phyloP scores from a whole-genome alignment of 108 stramenopile genomes.

The Nannochloropsis salina region DNA sequence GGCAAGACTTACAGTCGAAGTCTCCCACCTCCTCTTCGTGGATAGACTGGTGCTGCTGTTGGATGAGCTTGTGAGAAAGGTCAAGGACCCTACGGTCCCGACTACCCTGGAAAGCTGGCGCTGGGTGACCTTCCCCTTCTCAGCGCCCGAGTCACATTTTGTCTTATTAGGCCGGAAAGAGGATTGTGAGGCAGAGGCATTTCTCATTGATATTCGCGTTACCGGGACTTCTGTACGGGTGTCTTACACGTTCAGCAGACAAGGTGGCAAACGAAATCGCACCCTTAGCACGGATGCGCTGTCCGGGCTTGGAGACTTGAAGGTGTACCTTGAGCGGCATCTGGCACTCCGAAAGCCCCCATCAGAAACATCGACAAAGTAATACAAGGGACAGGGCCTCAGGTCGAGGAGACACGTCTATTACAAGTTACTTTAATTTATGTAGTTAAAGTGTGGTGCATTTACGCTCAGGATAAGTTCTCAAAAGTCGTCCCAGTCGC shows the following conservation, averaged over 20 bases:
- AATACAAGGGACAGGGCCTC: too few relatives aligned
- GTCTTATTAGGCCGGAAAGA: neutral
- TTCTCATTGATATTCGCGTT: neutral
- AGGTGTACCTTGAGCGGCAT: neutral
- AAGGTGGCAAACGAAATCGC: neutral
- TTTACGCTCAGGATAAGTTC: neutral
- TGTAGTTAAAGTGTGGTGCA: too few relatives aligned
- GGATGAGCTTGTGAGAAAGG: neutral
- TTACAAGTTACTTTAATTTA: too few relatives aligned
- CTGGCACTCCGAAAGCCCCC: neutral
- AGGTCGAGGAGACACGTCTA: too few relatives aligned
- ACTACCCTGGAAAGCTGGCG: neutral
- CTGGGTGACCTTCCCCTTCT: neutral
- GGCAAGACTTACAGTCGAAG: neutral
- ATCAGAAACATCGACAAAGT: too few relatives aligned
- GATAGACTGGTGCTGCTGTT: neutral
- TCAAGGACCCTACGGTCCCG: neutral
- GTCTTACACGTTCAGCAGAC: neutral
- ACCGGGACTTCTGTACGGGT: neutral
- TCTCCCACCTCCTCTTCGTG: neutral
- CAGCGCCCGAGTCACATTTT: neutral
- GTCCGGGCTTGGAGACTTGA: neutral
- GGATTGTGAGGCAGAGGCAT: neutral
- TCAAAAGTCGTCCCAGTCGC: conserved; percentile 15
- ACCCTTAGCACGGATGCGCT: neutral